Evolutionary conservation across 495 filamentous ascomycete genomes (phyloP).

Genomic region (Podospora sp.): DNA sequence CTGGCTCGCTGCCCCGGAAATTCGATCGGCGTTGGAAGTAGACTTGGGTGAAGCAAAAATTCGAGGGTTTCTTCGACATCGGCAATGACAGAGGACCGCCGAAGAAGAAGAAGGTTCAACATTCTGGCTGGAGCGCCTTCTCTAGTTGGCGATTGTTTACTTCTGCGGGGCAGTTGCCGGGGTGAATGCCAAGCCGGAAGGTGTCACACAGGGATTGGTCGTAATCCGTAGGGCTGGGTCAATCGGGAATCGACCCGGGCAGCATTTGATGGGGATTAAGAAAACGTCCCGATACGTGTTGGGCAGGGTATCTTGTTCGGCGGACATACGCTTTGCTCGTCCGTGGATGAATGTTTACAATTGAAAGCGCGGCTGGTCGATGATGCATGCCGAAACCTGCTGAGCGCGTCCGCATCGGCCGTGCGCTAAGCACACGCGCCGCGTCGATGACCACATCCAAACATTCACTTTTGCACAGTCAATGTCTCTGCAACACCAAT

Average conservation of each 20-base stretch:
- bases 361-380: background rate
- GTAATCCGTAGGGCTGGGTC: background rate
- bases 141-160: background rate
- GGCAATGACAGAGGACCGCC: conserved; percentile 41
- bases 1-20: conserved; percentile 16
- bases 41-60: conserved; percentile 48
- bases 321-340: no score
- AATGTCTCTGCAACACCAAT: no score
- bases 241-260: background rate
- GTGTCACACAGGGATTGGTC: background rate
- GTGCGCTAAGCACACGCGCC: background rate
- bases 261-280: background rate
- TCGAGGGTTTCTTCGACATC: conserved; percentile 49
- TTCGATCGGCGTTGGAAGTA: conserved; percentile 47
- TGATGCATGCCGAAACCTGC: background rate
- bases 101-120: conserved; percentile 41
- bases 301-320: background rate
- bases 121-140: conserved; percentile 20
- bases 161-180: background rate
- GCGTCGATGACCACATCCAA: background rate
- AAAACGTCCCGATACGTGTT: background rate
- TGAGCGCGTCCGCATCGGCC: background rate
- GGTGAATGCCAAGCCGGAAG: background rate
- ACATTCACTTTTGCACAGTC: no score
- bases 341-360: no score